Evolutionary conservation across 2,329 filamentous ascomycete genomes (phyloP).

Genomic region (Plenodomus biglobosus): DNA sequence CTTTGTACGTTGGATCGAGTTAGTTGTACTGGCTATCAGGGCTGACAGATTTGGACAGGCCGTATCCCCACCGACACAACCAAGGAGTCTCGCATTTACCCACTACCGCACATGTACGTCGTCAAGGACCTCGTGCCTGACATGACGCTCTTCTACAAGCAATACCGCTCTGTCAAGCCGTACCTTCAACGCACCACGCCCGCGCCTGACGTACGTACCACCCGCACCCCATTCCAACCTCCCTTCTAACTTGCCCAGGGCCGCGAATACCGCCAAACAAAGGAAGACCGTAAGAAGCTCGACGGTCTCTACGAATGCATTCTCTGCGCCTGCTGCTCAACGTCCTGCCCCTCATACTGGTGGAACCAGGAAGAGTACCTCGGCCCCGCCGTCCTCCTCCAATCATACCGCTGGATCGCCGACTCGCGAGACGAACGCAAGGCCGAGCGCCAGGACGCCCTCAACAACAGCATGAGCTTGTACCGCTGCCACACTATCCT

Average conservation of each 20-base stretch:
- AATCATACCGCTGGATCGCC: constrained; percentile 96
- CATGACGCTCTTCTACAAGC: constrained; percentile 98
- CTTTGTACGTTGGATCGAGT: constrained; percentile 69
- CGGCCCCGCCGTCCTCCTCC: constrained; percentile 91
- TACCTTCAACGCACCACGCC: constrained; percentile 92
- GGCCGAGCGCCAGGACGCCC: constrained; percentile 80
- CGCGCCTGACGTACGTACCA: constrained; percentile 70
- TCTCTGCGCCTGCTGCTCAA: constrained; percentile 98
- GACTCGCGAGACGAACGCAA: constrained; percentile 93
- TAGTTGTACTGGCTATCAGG: background rate
- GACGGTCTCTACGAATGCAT: constrained; percentile 99
- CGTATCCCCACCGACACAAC: constrained; percentile 83
- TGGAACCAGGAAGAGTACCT: constrained; percentile 99
- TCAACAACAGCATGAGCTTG: constrained; percentile 98
- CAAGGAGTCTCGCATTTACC: constrained; percentile 91
- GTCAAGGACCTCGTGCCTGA: constrained; percentile 99
- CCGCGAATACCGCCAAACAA: constrained; percentile 87
- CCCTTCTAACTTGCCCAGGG: constrained; percentile 59
- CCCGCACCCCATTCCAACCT: background rate
- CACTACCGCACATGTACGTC: constrained; percentile 96
- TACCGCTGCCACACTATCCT: constrained; percentile 99
- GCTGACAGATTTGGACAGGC: constrained; percentile 57
- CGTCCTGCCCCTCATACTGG: constrained; percentile 99
- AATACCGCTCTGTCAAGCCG: constrained; percentile 99
- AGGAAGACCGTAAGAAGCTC: constrained; percentile 91